A percentile compares a stretch with the other conserved stretches of the same genome.
Conservation (phyloP, 2,329 filamentous ascomycete genomes). For the Arthrobotrys musiformis region DNA sequence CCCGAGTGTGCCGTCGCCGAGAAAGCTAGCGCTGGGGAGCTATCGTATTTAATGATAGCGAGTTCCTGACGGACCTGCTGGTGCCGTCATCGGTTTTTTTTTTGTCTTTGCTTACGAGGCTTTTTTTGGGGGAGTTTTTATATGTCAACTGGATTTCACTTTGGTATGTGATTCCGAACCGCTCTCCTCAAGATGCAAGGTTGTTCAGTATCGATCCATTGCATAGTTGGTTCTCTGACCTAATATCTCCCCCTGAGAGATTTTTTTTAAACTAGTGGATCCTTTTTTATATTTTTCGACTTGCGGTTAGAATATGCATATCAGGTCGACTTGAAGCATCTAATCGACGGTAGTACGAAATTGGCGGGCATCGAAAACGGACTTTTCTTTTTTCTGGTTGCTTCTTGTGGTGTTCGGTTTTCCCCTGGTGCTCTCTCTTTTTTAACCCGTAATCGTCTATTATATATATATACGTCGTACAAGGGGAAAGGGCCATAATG, state of each 20-base stretch:
- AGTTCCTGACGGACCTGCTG: conserved; percentile 6
- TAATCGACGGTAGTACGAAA: conserved; percentile 20
- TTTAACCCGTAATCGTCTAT: not conserved
- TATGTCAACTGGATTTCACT: conserved; percentile 14
- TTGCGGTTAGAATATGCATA: conserved; percentile 29
- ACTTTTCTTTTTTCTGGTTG: conserved; percentile 5
- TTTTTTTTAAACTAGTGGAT: not conserved
- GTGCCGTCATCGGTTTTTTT: conserved; percentile 14
- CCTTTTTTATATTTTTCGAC: not conserved
- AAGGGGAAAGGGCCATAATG: too few species aligned
- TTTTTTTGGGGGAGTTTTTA: not conserved
- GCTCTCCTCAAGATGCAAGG: conserved; percentile 34
- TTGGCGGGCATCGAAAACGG: not conserved
- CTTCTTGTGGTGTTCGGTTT: not conserved
- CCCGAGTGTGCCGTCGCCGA: conserved; percentile 21
- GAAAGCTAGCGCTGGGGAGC: conserved; percentile 9
- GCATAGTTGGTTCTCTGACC: too few species aligned
- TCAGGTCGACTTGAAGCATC: conserved; percentile 7
- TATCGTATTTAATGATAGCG: conserved; percentile 24
- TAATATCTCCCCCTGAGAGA: not conserved
- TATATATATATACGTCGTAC: too few species aligned
- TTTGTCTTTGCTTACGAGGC: conserved; percentile 10
- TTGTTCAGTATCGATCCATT: conserved; percentile 10
- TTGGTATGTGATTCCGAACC: conserved; percentile 48
- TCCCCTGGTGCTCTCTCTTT: not conserved